Percentiles rank a stretch among this genome's conserved stretches.
phyloP scores from a whole-genome alignment of 2,329 filamentous ascomycete species.

The Epichloe scottii region DNA sequence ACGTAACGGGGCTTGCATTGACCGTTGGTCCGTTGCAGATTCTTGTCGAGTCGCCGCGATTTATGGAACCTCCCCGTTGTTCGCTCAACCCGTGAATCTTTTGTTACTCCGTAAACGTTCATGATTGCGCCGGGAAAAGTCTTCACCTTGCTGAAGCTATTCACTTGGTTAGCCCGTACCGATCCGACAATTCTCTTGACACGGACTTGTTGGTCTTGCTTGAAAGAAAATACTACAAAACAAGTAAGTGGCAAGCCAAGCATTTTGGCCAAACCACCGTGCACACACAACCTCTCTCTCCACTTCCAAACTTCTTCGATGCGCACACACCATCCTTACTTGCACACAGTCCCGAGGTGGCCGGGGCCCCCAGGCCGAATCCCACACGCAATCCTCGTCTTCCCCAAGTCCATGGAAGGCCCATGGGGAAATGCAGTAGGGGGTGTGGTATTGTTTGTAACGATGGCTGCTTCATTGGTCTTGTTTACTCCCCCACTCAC shows the following conservation, averaged over 20 bases:
- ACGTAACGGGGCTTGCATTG: background rate
- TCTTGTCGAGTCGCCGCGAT: background rate
- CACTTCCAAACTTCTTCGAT: background rate
- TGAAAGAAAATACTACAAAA: background rate
- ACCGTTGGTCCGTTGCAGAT: background rate
- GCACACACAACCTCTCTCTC: background rate
- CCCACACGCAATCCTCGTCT: background rate
- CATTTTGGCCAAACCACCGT: background rate
- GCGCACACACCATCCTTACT: background rate
- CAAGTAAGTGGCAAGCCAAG: constrained; percentile 1
- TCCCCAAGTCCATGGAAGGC: background rate
- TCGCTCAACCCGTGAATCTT: background rate
- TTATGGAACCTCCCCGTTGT: background rate
- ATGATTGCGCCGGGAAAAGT: background rate
- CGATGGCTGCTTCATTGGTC: background rate
- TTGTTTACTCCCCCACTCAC: background rate
- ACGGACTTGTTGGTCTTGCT: background rate
- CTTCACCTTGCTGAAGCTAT: background rate
- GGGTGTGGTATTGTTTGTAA: constrained; percentile 1
- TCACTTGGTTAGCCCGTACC: background rate
- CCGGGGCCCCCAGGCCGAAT: background rate
- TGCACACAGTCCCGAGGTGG: background rate
- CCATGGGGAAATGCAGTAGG: constrained; percentile 3
- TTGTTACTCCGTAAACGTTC: background rate
- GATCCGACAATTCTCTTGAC: background rate